phyloP scores from a whole-genome alignment of 768 basidiomycete species.

The Suillus bovinus region DNA sequence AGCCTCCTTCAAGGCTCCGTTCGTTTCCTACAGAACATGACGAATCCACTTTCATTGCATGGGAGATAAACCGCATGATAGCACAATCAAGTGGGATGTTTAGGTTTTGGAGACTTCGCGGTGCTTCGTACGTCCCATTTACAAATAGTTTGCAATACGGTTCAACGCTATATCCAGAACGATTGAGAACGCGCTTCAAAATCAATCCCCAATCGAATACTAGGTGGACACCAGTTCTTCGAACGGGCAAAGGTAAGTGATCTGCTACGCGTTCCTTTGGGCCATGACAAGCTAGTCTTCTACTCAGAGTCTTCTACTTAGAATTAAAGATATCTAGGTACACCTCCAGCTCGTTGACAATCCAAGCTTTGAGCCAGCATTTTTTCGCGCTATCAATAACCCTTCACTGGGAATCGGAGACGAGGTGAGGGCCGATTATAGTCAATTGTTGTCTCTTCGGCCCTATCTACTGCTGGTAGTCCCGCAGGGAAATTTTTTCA shows the following conservation, averaged over 20 bases:
- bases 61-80: slow-evolving; percentile 76
- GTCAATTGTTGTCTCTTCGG: background rate
- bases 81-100: slow-evolving; percentile 73
- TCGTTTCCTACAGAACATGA: slow-evolving; percentile 52
- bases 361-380: slow-evolving; percentile 62
- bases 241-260: slow-evolving; percentile 69
- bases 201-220: slow-evolving; percentile 79
- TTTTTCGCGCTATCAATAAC: slow-evolving; percentile 68
- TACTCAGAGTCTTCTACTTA: no score
- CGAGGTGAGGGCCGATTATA: slow-evolving; percentile 48
- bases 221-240: slow-evolving; percentile 86
- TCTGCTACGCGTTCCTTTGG: background rate
- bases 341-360: slow-evolving; percentile 86
- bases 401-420: slow-evolving; percentile 76
- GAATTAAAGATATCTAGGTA: slow-evolving; percentile 80
- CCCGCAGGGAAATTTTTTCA: slow-evolving; percentile 55
- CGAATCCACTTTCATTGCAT: slow-evolving; percentile 72
- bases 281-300: background rate
- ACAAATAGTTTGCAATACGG: slow-evolving; percentile 51
- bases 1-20: slow-evolving; percentile 58
- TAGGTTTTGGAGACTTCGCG: slow-evolving; percentile 74
- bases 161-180: slow-evolving; percentile 78
- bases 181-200: no score
- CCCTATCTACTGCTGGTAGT: slow-evolving; percentile 39
- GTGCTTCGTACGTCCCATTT: slow-evolving; percentile 62